These are phyloP conservation scores for Combretum micranthum DNA, from an alignment of 345 rosid genomes.

Conservation along the genomic window DNA sequence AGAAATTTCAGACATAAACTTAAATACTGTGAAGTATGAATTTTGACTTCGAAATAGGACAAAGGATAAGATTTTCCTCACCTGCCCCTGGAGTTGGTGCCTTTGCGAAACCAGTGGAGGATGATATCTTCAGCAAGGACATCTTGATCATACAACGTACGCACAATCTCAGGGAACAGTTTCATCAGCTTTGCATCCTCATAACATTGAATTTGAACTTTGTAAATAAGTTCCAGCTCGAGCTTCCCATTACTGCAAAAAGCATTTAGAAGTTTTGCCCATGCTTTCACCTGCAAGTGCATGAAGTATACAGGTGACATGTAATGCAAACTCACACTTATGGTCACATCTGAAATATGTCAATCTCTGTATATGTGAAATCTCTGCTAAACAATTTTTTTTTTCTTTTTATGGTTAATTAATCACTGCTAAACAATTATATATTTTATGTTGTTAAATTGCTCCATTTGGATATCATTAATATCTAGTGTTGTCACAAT, in stretches of 20 bases:
- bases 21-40: too few relatives aligned
- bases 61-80: slow-evolving; percentile 16
- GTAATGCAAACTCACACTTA: not conserved
- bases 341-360: too few relatives aligned
- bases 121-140: slow-evolving; percentile 96
- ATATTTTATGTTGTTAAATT: too few relatives aligned
- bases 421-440: too few relatives aligned
- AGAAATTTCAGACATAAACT: too few relatives aligned
- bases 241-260: slow-evolving; percentile 85
- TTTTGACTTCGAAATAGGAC: not conserved
- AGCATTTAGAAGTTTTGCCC: slow-evolving; percentile 72
- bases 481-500: too few relatives aligned
- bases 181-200: slow-evolving; percentile 99
- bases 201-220: slow-evolving; percentile 96
- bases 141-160: slow-evolving; percentile 83
- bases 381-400: too few relatives aligned
- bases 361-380: too few relatives aligned
- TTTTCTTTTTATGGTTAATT: too few relatives aligned
- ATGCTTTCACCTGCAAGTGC: slow-evolving; percentile 68
- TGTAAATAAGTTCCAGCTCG: slow-evolving; percentile 90
- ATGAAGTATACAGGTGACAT: not conserved
- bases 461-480: too few relatives aligned
- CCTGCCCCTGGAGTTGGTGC: slow-evolving; percentile 93
- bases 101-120: slow-evolving; percentile 87
- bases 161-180: slow-evolving; percentile 83